Evolutionary conservation across 768 basidiomycete genomes (phyloP).

Genomic region (Xerocomus potaroensis): DNA sequence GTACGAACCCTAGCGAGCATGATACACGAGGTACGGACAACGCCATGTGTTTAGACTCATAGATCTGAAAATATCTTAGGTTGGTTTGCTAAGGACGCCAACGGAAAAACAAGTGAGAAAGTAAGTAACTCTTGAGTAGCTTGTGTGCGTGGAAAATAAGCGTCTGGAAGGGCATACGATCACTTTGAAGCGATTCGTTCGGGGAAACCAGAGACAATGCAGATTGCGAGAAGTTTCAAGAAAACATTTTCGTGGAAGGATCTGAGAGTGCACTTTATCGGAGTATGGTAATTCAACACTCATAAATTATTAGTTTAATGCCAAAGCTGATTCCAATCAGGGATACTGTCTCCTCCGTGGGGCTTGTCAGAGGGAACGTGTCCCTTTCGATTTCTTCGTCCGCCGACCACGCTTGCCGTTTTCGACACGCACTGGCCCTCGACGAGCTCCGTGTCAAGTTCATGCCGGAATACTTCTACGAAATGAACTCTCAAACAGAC

Average conservation of each 20-base stretch:
- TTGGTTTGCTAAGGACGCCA: conserved; percentile 29
- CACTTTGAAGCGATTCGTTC: conserved; percentile 12
- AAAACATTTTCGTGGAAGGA: conserved; percentile 40
- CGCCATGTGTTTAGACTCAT: background rate
- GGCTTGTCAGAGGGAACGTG: conserved; percentile 42
- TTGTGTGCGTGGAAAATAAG: background rate
- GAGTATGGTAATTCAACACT: conserved; percentile 40
- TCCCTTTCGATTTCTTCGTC: conserved; percentile 53
- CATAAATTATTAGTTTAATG: background rate
- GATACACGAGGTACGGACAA: conserved; percentile 30
- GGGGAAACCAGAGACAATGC: conserved; percentile 14
- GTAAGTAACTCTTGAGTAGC: conserved; percentile 1
- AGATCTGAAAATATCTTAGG: conserved; percentile 12
- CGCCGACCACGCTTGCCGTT: conserved; percentile 52
- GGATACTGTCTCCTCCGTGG: conserved; percentile 68
- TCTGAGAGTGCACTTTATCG: conserved; percentile 46
- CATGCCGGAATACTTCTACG: conserved; percentile 38
- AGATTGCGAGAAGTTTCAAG: conserved; percentile 35
- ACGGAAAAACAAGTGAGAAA: conserved; percentile 32
- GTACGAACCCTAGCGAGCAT: conserved; percentile 39
- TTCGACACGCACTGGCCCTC: conserved; percentile 61
- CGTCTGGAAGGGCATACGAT: conserved; percentile 11
- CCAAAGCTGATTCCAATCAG: conserved; percentile 28
- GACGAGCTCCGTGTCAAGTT: conserved; percentile 61
- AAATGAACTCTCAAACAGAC: conserved; percentile 23